Evolutionary conservation across 2,329 filamentous ascomycete species (phyloP).

Genomic region (Cladosporium sp.): DNA sequence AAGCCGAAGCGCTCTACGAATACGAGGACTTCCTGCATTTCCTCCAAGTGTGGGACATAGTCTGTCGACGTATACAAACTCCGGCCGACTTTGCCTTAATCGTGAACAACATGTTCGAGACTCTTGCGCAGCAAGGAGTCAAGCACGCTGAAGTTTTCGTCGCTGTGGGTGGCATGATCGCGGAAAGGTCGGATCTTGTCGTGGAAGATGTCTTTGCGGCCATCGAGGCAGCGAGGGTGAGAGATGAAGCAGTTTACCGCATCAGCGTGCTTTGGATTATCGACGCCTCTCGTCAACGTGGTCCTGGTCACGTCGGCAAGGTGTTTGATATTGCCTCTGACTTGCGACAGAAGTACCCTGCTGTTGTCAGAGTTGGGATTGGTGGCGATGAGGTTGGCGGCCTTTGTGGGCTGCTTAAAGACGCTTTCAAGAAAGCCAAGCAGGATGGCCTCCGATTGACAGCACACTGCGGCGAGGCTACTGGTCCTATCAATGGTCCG

Average conservation of each 20-base stretch:
- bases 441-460: not conserved
- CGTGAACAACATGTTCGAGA: not conserved
- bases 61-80: not conserved
- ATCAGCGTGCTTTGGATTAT: not conserved
- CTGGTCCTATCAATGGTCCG: not conserved
- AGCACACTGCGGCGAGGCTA: not conserved
- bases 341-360: not conserved
- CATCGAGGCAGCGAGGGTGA: not conserved
- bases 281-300: not conserved
- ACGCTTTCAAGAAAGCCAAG: not conserved
- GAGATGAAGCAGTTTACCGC: not conserved
- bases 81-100: not conserved
- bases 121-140: not conserved
- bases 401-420: not conserved
- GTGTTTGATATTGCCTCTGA: not conserved
- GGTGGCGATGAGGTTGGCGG: not conserved
- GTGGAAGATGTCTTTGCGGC: not conserved
- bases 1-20: conserved; percentile 1
- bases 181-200: not conserved
- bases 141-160: not conserved
- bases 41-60: not conserved
- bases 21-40: not conserved
- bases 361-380: not conserved
- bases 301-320: not conserved
- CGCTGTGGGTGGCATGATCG: not conserved